Conservation (phyloP, 2,329 filamentous ascomycete species). For the Talaromyces sp. region DNA sequence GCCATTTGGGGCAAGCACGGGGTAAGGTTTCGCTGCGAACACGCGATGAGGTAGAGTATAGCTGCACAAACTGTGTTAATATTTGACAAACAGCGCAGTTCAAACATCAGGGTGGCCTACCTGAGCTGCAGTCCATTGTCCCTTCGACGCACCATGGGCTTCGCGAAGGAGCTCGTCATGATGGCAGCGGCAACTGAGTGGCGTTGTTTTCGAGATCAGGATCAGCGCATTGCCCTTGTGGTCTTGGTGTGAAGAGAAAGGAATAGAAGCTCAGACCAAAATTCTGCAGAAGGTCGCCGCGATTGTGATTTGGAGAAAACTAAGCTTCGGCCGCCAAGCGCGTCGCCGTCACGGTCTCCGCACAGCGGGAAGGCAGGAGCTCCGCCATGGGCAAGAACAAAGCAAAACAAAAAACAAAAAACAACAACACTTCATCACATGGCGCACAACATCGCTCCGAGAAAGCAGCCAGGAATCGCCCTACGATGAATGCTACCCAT, state of each 20-base stretch:
- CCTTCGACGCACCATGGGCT: conserved; percentile 33
- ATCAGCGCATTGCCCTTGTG: conserved; percentile 2
- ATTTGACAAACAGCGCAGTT: background rate
- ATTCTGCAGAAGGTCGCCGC: background rate
- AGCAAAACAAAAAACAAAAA: background rate
- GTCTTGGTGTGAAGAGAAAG: background rate
- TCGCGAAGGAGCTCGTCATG: conserved; percentile 32
- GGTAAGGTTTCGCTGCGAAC: conserved; percentile 54
- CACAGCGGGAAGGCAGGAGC: conserved; percentile 1
- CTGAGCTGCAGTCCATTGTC: conserved; percentile 40
- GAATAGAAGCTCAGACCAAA: background rate
- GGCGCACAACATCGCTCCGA: background rate
- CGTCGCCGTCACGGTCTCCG: conserved; percentile 11
- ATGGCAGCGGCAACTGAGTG: conserved; percentile 8
- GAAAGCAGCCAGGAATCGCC: background rate
- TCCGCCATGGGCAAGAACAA: conserved; percentile 3
- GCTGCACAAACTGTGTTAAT: conserved; percentile 34
- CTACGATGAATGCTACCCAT: conserved; percentile 4
- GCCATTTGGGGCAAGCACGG: conserved; percentile 54
- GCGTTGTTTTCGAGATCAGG: background rate
- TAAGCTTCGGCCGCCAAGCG: conserved; percentile 8
- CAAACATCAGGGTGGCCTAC: conserved; percentile 20
- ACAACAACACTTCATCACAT: background rate
- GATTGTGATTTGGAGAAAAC: conserved; percentile 8
- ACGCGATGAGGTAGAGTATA: conserved; percentile 57